phyloP scores from a whole-genome alignment of 2,329 filamentous ascomycete species.

The Diaporthe citrichinensis region DNA sequence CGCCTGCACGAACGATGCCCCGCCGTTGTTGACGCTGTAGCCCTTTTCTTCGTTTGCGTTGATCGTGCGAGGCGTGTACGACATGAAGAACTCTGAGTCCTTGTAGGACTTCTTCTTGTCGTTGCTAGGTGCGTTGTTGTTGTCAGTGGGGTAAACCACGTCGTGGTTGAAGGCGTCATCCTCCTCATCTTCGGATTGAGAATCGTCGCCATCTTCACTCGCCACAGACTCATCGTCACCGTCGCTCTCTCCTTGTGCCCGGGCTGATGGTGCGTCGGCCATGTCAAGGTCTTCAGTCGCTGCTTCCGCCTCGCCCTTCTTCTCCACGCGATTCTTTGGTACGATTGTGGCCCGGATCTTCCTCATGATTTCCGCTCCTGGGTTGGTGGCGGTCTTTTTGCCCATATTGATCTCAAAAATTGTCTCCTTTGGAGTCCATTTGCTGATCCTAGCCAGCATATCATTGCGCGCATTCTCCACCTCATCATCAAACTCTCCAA shows the following conservation, averaged over 20 bases:
- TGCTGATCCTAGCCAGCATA: slow-evolving; percentile 90
- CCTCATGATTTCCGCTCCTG: slow-evolving; percentile 83
- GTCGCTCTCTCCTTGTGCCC: slow-evolving; percentile 44
- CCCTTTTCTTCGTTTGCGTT: slow-evolving; percentile 91
- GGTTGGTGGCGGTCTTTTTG: slow-evolving; percentile 72
- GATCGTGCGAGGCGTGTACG: slow-evolving; percentile 85
- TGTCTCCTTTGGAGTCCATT: slow-evolving; percentile 91
- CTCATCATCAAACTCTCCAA: slow-evolving; percentile 76
- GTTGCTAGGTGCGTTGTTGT: slow-evolving; percentile 55
- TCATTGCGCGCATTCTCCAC: slow-evolving; percentile 81
- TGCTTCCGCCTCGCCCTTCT: slow-evolving; percentile 52
- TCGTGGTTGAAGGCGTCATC: slow-evolving; percentile 75
- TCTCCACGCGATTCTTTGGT: slow-evolving; percentile 64
- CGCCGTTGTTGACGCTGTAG: slow-evolving; percentile 90
- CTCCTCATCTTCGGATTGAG: slow-evolving; percentile 67
- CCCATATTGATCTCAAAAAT: slow-evolving; percentile 94
- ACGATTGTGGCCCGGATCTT: slow-evolving; percentile 78
- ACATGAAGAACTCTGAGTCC: slow-evolving; percentile 95
- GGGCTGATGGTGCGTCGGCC: slow-evolving; percentile 49
- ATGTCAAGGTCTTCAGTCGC: slow-evolving; percentile 50
- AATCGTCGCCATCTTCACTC: slow-evolving; percentile 52
- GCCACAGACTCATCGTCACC: slow-evolving; percentile 55
- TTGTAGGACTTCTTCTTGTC: slow-evolving; percentile 64
- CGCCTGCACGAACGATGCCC: slow-evolving; percentile 84
- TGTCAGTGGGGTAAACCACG: slow-evolving; percentile 62